Evolutionary conservation across 768 basidiomycete genomes (phyloP).

Genomic region (Asterophora lycoperdoides): DNA sequence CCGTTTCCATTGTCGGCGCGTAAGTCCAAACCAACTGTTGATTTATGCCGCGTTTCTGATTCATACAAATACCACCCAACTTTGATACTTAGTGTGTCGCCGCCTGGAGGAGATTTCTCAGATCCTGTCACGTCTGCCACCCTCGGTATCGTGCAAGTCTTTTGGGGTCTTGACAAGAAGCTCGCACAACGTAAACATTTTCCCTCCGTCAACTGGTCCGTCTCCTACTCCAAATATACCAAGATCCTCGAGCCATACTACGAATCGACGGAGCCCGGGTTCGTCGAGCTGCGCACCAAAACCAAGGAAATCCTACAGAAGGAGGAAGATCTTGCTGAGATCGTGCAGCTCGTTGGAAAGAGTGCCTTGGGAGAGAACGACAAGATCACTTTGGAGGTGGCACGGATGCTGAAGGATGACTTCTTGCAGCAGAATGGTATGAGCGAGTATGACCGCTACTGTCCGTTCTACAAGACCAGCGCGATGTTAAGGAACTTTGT

Average conservation of each 20-base stretch:
- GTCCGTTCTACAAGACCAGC: constrained; percentile 98
- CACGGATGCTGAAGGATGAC: constrained; percentile 95
- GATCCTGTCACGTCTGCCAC: constrained; percentile 98
- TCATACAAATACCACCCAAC: neutral
- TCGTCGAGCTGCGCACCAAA: constrained; percentile 85
- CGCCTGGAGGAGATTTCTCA: constrained; percentile 98
- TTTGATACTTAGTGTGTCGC: constrained; percentile 82
- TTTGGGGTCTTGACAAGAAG: constrained; percentile 99
- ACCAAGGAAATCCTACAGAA: constrained; percentile 98
- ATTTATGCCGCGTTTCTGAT: constrained; percentile 4
- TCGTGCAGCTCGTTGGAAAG: constrained; percentile 99
- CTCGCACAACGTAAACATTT: constrained; percentile 98
- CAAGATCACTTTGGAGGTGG: constrained; percentile 97
- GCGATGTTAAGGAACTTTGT: constrained; percentile 96
- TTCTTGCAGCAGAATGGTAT: constrained; percentile 99
- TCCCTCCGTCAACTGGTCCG: constrained; percentile 99
- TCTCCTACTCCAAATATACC: constrained; percentile 99
- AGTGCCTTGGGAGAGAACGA: constrained; percentile 94
- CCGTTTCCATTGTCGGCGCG: constrained; percentile 99
- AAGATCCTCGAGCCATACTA: constrained; percentile 93
- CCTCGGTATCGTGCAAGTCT: constrained; percentile 97
- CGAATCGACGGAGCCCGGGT: constrained; percentile 87
- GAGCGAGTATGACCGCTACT: constrained; percentile 95
- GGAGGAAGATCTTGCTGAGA: constrained; percentile 97
- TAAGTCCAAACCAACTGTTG: constrained; percentile 40